Conservation (phyloP, 1,139 yeast genomes). For the Magnusiomyces sp. region DNA sequence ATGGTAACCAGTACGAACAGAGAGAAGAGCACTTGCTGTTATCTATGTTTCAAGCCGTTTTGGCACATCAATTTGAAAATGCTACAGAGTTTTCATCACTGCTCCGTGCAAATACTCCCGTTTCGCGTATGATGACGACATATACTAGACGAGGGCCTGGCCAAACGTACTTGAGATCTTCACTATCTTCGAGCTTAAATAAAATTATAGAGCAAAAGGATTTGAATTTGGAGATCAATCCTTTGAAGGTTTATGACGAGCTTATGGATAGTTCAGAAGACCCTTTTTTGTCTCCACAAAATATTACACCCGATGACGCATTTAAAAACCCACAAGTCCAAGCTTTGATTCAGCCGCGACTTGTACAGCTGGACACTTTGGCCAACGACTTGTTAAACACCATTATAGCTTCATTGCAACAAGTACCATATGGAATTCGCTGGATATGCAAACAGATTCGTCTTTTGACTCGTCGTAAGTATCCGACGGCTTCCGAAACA, state of each 20-base stretch:
- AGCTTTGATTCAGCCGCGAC: constrained; percentile 29
- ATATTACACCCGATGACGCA: constrained; percentile 30
- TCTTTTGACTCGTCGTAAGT: constrained; percentile 51
- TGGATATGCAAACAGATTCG: constrained; percentile 69
- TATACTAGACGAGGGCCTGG: constrained; percentile 38
- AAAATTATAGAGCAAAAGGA: constrained; percentile 28
- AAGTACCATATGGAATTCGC: constrained; percentile 65
- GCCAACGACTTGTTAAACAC: constrained; percentile 53
- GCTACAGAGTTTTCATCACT: constrained; percentile 34
- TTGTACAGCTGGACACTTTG: constrained; percentile 36
- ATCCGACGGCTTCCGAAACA: constrained; percentile 48
- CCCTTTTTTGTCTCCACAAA: constrained; percentile 17
- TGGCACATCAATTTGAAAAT: constrained; percentile 34
- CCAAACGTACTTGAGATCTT: constrained; percentile 34
- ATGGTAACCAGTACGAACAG: constrained; percentile 38
- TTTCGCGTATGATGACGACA: constrained; percentile 38
- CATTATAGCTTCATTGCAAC: constrained; percentile 47
- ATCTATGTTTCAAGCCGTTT: constrained; percentile 35
- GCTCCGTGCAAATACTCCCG: constrained; percentile 37
- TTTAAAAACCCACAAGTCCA: constrained; percentile 28
- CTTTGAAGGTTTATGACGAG: constrained; percentile 33
- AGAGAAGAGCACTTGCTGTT: constrained; percentile 36
- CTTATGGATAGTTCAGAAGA: constrained; percentile 23
- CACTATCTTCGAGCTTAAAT: constrained; percentile 29
- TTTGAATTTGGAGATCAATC: constrained; percentile 32